These are phyloP conservation scores for Sclerotinia trifoliorum DNA, from an alignment of 2,329 filamentous ascomycete species.

Conservation along the genomic window DNA sequence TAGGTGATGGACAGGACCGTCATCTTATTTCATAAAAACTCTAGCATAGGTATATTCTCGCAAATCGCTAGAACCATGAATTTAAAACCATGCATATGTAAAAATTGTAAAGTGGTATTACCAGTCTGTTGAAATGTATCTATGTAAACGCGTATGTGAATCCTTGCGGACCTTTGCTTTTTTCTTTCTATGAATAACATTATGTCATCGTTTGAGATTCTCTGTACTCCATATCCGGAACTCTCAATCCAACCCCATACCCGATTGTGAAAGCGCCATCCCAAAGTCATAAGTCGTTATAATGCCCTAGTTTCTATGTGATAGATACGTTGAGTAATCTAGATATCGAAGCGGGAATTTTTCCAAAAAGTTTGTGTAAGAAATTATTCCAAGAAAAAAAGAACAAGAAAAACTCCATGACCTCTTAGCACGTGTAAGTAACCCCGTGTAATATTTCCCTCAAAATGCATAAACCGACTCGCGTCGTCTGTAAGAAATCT, in stretches of 20 bases:
- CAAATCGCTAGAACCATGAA: not conserved
- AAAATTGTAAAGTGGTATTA: conserved; percentile 4
- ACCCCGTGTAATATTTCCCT: not conserved
- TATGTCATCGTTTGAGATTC: conserved; percentile 22
- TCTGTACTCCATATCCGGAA: conserved; percentile 3
- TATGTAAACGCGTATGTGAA: conserved; percentile 5
- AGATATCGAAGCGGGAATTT: not conserved
- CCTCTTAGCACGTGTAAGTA: conserved; percentile 3
- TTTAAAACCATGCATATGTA: not conserved
- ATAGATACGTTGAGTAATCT: conserved; percentile 16
- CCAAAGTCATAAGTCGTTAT: conserved; percentile 9
- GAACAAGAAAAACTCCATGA: conserved; percentile 1
- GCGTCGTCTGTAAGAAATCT: conserved; percentile 18
- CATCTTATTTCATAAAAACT: not conserved
- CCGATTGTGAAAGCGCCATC: conserved; percentile 13
- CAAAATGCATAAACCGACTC: conserved; percentile 17
- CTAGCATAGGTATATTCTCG: not conserved
- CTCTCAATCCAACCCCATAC: not conserved
- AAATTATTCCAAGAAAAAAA: not conserved
- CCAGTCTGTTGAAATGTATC: conserved; percentile 7
- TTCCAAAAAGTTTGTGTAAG: not conserved
- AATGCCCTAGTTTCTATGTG: not conserved
- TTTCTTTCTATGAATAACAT: conserved; percentile 17
- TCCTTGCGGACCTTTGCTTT: conserved; percentile 21
- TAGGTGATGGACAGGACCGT: too few species aligned